Evolutionary conservation across 352 stramenopile species (phyloP).

Genomic region (Lagenidium sp.): DNA sequence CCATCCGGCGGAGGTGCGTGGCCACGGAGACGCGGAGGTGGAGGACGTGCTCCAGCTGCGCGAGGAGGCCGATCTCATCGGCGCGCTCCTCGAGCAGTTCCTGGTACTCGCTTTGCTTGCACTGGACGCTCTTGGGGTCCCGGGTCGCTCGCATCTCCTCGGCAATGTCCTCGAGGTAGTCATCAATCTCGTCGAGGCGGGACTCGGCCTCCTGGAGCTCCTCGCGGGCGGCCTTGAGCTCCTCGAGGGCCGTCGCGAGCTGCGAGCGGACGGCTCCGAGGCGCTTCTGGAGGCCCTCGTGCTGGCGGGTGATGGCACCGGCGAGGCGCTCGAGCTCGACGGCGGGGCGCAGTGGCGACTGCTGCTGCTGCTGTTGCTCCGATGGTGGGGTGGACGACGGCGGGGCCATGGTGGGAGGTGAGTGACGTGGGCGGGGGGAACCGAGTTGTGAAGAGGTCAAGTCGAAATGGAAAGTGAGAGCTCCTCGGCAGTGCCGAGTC

Average conservation of each 20-base stretch:
- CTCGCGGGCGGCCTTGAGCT: constrained; percentile 32
- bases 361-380: too few species aligned
- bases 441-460: too few species aligned
- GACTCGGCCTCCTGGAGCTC: constrained; percentile 42
- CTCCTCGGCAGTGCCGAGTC: too few species aligned
- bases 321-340: constrained; percentile 36
- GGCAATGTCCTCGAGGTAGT: constrained; percentile 38
- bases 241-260: constrained; percentile 20
- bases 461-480: too few species aligned
- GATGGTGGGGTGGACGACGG: too few species aligned
- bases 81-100: constrained; percentile 53
- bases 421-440: too few species aligned
- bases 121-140: constrained; percentile 1
- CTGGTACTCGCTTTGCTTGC: constrained; percentile 35
- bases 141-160: constrained; percentile 22
- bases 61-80: constrained; percentile 46
- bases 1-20: constrained; percentile 29
- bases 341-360: constrained; percentile 1
- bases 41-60: constrained; percentile 39
- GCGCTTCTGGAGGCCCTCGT: constrained; percentile 27
- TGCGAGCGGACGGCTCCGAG: constrained; percentile 25
- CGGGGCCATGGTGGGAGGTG: too few species aligned
- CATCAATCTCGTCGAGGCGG: constrained; percentile 58
- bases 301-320: constrained; percentile 36
- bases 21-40: constrained; percentile 28